Percentiles rank a stretch among this genome's conserved stretches.
These are phyloP conservation scores for Candida maris DNA, from an alignment of 805 yeast genomes.

Conservation along the genomic window DNA sequence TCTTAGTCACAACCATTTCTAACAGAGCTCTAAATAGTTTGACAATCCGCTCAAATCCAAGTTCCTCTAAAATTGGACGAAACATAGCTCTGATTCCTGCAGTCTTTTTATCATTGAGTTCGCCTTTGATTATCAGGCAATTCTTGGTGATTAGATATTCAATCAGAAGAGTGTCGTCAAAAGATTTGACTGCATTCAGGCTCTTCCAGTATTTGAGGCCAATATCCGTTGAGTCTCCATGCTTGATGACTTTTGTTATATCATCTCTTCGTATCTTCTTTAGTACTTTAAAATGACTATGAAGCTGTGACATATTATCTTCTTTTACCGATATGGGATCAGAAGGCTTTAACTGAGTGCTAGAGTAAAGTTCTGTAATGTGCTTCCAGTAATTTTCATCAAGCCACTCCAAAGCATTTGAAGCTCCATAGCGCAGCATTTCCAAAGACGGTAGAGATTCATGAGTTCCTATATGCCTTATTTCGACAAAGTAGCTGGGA, in stretches of 20 bases:
- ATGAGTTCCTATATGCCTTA: constrained; percentile 89
- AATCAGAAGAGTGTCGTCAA: constrained; percentile 17
- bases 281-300: constrained; percentile 40
- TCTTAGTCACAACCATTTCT: constrained; percentile 4
- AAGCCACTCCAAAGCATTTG: constrained; percentile 72
- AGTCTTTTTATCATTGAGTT: constrained; percentile 23
- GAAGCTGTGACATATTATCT: constrained; percentile 19
- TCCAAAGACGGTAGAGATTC: constrained; percentile 72
- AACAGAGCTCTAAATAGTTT: constrained; percentile 17
- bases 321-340: constrained; percentile 18
- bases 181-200: constrained; percentile 24
- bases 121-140: constrained; percentile 29
- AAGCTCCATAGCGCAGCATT: constrained; percentile 57
- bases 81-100: constrained; percentile 29
- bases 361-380: constrained; percentile 17
- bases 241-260: constrained; percentile 35
- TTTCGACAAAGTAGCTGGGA: constrained; percentile 82
- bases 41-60: constrained; percentile 14
- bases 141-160: constrained; percentile 30
- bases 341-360: constrained; percentile 19
- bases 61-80: constrained; percentile 25
- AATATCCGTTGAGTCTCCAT: constrained; percentile 40
- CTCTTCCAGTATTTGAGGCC: constrained; percentile 44
- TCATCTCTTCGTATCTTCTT: constrained; percentile 48
- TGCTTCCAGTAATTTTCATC: constrained; percentile 67